Base-by-base conservation (phyloP, 106 monocot genomes). In the Ottelia alismoides region DNA sequence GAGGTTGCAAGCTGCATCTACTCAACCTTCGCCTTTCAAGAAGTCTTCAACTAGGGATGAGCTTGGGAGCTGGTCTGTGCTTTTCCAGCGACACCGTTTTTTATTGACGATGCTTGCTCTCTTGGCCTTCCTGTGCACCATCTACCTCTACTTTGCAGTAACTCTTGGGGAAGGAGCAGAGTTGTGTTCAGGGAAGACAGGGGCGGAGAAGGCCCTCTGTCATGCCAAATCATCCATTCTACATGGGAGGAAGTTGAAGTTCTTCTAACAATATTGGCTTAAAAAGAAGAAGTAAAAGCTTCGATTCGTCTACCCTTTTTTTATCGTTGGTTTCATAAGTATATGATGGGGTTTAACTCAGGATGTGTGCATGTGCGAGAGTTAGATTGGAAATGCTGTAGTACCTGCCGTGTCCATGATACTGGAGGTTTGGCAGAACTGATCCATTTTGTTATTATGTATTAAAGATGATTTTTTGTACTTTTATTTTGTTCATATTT, bases 61-160 rank as follows among this genome's bases (percentile, higher is more conserved):
- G 47, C 43, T 61, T 18, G 66, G 76, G 22, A 75, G 55, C 56
- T 87, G 87, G 76, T 78, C 83, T 22, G 56, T 67, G n/a, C 61
- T 92, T n/a, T 53, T 83, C 23, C 63, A 80, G 29, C 68, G 92
- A 30, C 92, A 92, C 20, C 76, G 87, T 14, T 87, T 87, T 63
- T 87, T 92, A 27, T 40, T 87, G 30, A 78, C 72, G 2, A 87
- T 75, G 79, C 67, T 92, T 16, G 67, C 60, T 10, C 27, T 92
- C 10, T 59, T 92, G 74, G 66, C 58, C 29, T 80, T 87, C 55
- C 74, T 92, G 26, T 87, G 92, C 75, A 73, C 83, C 6, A 45
- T 87, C 23, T 92, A 87, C 59, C 75, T 92, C 54, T 87, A 92
- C 67, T 92, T 92, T 32, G 87, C 87, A 6, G 67, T 92, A 16